Evolutionary conservation across 352 stramenopile genomes (phyloP).

Genomic region (Globisporangium alternatum): DNA sequence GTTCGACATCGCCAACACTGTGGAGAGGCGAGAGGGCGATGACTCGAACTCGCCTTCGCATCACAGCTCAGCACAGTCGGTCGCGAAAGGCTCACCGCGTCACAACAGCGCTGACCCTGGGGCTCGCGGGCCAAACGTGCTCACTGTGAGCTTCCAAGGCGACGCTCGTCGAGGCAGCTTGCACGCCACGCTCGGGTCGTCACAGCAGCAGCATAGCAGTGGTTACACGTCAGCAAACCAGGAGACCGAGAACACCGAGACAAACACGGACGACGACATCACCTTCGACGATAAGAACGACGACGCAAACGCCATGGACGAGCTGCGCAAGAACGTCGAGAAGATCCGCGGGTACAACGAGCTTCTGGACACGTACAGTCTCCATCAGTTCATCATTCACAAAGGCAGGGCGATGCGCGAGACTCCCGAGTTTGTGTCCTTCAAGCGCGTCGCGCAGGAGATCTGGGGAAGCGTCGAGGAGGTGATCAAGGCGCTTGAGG

Average conservation of each 20-base stretch:
- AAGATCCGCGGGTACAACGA: conserved; percentile 84
- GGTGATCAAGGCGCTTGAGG: conserved; percentile 69
- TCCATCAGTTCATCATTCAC: conserved; percentile 90
- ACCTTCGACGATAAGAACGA: conserved; percentile 20
- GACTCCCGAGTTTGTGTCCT: conserved; percentile 87
- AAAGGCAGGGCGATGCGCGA: conserved; percentile 76
- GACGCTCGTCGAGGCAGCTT: conserved; percentile 12
- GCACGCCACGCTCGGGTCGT: conserved; percentile 15
- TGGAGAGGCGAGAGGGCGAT: not conserved
- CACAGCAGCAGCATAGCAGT: not conserved
- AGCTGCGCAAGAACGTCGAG: conserved; percentile 67
- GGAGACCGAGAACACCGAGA: conserved; percentile 19
- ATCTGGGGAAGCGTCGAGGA: conserved; percentile 81
- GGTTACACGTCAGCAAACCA: conserved; percentile 23
- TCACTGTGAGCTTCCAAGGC: conserved; percentile 31
- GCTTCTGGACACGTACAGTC: conserved; percentile 70
- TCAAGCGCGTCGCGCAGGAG: conserved; percentile 72
- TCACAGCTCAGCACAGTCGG: not conserved
- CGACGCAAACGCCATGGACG: conserved; percentile 48
- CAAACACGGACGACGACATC: conserved; percentile 18
- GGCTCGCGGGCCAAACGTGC: conserved; percentile 18
- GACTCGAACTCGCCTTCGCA: conserved; percentile 3
- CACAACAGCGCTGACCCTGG: not conserved
- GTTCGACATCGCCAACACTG: conserved; percentile 49
- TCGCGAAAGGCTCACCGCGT: not conserved